These are phyloP conservation scores for Globisporangium heterothallicum DNA, from an alignment of 352 stramenopile genomes.

Conservation along the genomic window DNA sequence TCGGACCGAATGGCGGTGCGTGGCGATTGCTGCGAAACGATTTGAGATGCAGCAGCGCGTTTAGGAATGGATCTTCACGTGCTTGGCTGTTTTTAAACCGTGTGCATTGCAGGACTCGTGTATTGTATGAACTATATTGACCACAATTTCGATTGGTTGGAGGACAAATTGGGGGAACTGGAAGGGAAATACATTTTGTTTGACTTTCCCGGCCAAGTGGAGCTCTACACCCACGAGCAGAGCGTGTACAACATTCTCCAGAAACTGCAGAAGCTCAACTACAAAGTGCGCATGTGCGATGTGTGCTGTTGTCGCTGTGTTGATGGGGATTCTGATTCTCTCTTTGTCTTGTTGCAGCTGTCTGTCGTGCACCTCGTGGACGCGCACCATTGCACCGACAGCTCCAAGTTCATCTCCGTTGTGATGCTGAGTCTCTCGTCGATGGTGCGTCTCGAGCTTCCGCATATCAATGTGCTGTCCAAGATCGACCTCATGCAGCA, in stretches of 20 bases:
- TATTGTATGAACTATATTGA: conserved; percentile 99
- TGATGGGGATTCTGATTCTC: background rate
- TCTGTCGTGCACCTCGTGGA: conserved; percentile 95
- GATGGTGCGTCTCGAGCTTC: conserved; percentile 97
- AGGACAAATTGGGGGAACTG: conserved; percentile 85
- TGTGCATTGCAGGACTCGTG: conserved; percentile 69
- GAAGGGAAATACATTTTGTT: conserved; percentile 95
- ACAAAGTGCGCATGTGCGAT: conserved; percentile 39
- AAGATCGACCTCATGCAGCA: conserved; percentile 98
- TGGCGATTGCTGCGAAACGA: background rate
- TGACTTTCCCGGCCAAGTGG: conserved; percentile 98
- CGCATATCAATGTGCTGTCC: conserved; percentile 98
- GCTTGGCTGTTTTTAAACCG: background rate
- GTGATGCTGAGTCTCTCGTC: conserved; percentile 94
- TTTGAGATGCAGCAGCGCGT: background rate
- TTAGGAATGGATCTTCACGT: background rate
- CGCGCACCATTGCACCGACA: conserved; percentile 90
- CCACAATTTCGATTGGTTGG: conserved; percentile 98
- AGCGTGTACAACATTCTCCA: conserved; percentile 95
- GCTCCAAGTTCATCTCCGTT: conserved; percentile 97
- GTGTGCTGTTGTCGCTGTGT: conserved; percentile 19
- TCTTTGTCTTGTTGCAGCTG: conserved; percentile 38
- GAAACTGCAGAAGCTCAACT: conserved; percentile 88
- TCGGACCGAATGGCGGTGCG: conserved; percentile 94
- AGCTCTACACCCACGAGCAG: conserved; percentile 99